These are phyloP conservation scores for Colletotrichum cordylinicola DNA, from an alignment of 2,329 filamentous ascomycete species.

Conservation along the genomic window DNA sequence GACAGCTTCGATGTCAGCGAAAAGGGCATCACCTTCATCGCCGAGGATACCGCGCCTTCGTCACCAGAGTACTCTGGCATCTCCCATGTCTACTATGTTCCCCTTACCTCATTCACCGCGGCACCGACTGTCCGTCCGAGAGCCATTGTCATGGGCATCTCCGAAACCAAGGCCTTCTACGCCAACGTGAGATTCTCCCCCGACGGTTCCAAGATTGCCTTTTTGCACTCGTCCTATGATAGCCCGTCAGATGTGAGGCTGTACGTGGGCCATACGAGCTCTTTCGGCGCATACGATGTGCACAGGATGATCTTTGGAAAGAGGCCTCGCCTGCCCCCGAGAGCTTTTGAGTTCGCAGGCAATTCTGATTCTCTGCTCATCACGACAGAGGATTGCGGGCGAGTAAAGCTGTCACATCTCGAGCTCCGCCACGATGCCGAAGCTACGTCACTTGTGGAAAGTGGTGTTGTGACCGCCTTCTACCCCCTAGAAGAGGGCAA, in stretches of 20 bases:
- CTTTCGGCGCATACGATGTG: slow-evolving; percentile 33
- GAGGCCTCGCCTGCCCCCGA: slow-evolving; percentile 33
- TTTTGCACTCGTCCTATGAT: slow-evolving; percentile 31
- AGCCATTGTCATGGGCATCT: slow-evolving; percentile 26
- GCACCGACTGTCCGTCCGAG: slow-evolving; percentile 25
- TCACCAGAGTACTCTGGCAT: slow-evolving; percentile 3
- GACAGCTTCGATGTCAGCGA: slow-evolving; percentile 37
- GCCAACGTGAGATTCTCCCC: slow-evolving; percentile 40
- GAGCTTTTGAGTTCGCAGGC: slow-evolving; percentile 38
- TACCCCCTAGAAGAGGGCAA: slow-evolving; percentile 30
- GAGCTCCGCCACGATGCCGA: slow-evolving; percentile 32
- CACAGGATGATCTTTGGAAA: slow-evolving; percentile 30
- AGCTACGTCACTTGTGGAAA: slow-evolving; percentile 29
- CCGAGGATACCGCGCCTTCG: slow-evolving; percentile 20
- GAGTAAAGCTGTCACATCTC: slow-evolving; percentile 36
- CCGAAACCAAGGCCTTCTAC: slow-evolving; percentile 11
- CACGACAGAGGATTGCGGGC: slow-evolving; percentile 37
- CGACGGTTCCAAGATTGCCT: slow-evolving; percentile 40
- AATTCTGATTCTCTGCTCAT: slow-evolving; percentile 38
- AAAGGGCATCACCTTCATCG: slow-evolving; percentile 39
- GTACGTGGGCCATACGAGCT: slow-evolving; percentile 33
- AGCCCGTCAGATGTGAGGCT: slow-evolving; percentile 32
- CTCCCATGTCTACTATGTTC: slow-evolving; percentile 36
- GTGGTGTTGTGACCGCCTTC: slow-evolving; percentile 32
- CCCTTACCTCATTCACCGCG: slow-evolving; percentile 35